Percentiles rank a stretch among this genome's conserved stretches.
Evolutionary conservation across 1,139 yeast genomes (phyloP).

Genomic region (Protomyces macrosporus): DNA sequence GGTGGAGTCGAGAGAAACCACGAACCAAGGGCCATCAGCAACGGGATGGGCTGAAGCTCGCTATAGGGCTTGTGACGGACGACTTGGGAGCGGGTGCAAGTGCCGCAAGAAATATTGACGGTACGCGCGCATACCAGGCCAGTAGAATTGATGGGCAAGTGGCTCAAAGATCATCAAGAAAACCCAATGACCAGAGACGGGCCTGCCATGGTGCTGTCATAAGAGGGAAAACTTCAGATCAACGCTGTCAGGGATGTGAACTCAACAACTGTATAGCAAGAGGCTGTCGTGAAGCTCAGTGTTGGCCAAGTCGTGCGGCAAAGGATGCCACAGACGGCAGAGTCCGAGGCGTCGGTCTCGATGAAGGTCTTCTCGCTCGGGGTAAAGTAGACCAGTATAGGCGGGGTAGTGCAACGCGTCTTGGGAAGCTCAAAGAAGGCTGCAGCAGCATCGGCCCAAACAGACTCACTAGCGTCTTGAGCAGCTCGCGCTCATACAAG

Average conservation of each 20-base stretch:
- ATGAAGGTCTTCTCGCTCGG: too few relatives aligned
- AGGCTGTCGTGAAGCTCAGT: background rate
- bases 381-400: too few relatives aligned
- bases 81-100: background rate
- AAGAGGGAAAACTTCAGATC: background rate
- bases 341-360: too few relatives aligned
- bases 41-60: background rate
- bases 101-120: background rate
- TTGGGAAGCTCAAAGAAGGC: too few relatives aligned
- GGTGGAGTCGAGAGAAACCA: background rate
- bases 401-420: too few relatives aligned
- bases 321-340: too few relatives aligned
- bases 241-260: background rate
- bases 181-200: background rate
- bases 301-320: too few relatives aligned
- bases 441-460: too few relatives aligned
- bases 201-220: background rate
- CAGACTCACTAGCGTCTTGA: too few relatives aligned
- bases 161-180: background rate
- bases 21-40: background rate
- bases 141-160: background rate
- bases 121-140: background rate
- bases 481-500: too few relatives aligned
- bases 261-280: background rate
- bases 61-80: background rate